These are phyloP conservation scores for Sphagnum tenellum DNA, from an alignment of 225 moss, liverwort and hornwort species.

Conservation along the genomic window DNA sequence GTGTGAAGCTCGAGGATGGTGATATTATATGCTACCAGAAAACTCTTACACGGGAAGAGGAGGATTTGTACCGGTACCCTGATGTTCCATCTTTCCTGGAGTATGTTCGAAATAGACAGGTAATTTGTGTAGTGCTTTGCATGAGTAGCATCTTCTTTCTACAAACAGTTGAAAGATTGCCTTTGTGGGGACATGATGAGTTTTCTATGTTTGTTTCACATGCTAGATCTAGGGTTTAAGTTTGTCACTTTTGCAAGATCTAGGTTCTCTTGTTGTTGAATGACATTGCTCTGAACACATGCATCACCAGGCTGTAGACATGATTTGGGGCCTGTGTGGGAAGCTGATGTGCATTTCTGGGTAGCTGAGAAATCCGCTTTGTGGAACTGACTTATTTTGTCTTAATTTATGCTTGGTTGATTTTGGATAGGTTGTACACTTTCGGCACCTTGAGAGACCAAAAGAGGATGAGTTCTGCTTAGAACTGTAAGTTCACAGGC, in stretches of 20 bases:
- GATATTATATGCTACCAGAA: slow-evolving; percentile 84
- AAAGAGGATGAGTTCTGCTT: slow-evolving; percentile 79
- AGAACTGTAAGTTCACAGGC: slow-evolving; percentile 42
- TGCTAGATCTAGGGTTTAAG: too few relatives aligned
- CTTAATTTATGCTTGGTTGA: too few relatives aligned
- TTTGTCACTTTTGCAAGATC: too few relatives aligned
- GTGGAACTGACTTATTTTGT: too few relatives aligned
- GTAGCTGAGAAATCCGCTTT: too few relatives aligned
- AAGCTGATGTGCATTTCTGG: neutral
- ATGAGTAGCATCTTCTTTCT: neutral
- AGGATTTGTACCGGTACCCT: slow-evolving; percentile 39
- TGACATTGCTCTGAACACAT: too few relatives aligned
- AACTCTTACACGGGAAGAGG: slow-evolving; percentile 43
- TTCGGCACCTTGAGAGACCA: slow-evolving; percentile 73
- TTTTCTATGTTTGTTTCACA: neutral
- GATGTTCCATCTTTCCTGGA: slow-evolving; percentile 76
- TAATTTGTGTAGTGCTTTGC: slow-evolving; percentile 3
- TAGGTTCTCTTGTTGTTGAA: too few relatives aligned
- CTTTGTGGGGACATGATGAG: neutral
- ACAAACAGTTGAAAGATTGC: neutral
- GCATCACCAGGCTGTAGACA: neutral
- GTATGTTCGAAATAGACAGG: slow-evolving; percentile 76
- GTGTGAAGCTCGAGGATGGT: slow-evolving; percentile 63
- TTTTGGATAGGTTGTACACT: slow-evolving; percentile 47
- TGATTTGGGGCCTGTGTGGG: neutral